Evolutionary conservation across 805 yeast species (phyloP).

Genomic region (Zygosaccharomyces siamensis): DNA sequence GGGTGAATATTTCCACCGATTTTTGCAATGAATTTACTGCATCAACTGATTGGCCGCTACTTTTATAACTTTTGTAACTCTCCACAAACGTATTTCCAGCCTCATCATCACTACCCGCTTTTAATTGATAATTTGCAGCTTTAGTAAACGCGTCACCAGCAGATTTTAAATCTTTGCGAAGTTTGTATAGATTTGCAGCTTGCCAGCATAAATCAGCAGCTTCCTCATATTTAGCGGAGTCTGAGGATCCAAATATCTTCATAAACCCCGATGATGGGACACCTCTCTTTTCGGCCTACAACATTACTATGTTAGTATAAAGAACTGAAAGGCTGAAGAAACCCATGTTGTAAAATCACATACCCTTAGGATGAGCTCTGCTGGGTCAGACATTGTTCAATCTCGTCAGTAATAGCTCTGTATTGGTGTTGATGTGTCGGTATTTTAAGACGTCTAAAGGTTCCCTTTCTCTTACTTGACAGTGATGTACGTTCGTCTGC

Average conservation of each 20-base stretch:
- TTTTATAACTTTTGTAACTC: constrained; percentile 80
- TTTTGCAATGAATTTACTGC: constrained; percentile 62
- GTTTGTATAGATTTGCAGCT: constrained; percentile 86
- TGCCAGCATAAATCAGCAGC: constrained; percentile 86
- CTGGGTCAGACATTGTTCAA: constrained; percentile 41
- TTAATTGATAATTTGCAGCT: constrained; percentile 76
- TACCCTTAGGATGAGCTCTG: constrained; percentile 39
- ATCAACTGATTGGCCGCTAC: constrained; percentile 66
- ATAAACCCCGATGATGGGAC: constrained; percentile 70
- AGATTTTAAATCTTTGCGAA: constrained; percentile 61
- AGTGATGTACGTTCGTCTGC: neutral
- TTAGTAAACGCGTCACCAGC: constrained; percentile 84
- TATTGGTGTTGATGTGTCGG: neutral
- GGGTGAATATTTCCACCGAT: constrained; percentile 80
- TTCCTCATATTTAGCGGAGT: constrained; percentile 69
- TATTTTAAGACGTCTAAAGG: neutral
- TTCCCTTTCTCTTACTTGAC: constrained; percentile 2
- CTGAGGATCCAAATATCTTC: constrained; percentile 59
- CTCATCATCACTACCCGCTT: constrained; percentile 77
- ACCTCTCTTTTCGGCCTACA: constrained; percentile 66
- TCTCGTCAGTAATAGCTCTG: neutral
- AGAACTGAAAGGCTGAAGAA: neutral
- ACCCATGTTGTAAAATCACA: constrained; percentile 8
- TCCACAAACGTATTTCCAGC: constrained; percentile 87
- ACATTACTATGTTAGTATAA: constrained; percentile 10